Conservation (phyloP, 148 eudicot species). For the Mesembryanthemum crystallinum region DNA sequence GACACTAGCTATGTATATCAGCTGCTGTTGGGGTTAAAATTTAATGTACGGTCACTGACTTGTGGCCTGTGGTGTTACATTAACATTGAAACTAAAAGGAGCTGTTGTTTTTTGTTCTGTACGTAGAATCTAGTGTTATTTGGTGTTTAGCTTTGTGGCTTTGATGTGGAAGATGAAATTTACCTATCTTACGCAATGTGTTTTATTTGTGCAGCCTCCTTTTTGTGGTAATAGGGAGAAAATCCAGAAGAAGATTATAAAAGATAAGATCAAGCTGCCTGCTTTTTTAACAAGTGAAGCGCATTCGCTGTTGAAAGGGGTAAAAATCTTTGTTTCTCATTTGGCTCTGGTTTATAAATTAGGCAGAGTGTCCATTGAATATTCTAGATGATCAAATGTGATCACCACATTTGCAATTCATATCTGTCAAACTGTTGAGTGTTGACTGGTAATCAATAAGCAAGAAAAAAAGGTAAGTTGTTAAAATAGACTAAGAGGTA, state of each 20-base stretch:
- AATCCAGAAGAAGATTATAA: constrained; percentile 73
- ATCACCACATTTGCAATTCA: no score
- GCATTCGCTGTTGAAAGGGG: constrained; percentile 84
- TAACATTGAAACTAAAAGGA: not conserved
- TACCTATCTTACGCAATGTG: not conserved
- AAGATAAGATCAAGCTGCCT: constrained; percentile 86
- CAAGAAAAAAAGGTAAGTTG: no score
- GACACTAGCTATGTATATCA: not conserved
- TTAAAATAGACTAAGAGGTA: no score
- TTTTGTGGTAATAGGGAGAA: constrained; percentile 70
- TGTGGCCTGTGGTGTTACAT: no score
- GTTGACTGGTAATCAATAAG: no score
- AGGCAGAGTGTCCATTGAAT: not conserved
- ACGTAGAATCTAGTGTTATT: not conserved
- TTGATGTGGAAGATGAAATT: not conserved
- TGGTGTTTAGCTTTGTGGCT: not conserved
- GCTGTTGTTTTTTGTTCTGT: not conserved
- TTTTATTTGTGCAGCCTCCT: constrained; percentile 69
- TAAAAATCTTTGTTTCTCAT: constrained; percentile 21
- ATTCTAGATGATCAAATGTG: no score
- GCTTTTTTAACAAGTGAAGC: constrained; percentile 77
- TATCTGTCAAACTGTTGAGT: no score
- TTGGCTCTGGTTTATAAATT: not conserved
- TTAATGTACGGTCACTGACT: no score
- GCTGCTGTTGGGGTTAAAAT: not conserved